phyloP scores from a whole-genome alignment of 2,329 filamentous ascomycete genomes.

The Eutypella sp. region DNA sequence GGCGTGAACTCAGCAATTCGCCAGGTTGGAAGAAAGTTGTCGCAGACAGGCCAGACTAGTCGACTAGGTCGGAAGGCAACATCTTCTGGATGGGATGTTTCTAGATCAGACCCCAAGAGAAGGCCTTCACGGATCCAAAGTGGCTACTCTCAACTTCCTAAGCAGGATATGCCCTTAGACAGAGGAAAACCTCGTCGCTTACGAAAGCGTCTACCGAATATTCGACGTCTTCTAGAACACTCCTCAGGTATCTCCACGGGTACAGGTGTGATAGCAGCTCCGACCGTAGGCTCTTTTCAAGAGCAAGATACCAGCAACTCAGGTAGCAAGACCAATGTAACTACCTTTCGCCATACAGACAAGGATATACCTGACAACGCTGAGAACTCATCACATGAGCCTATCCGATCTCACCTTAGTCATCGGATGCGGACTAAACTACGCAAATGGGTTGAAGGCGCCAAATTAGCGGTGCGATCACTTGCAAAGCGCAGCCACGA shows the following conservation, averaged over 20 bases:
- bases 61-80: neutral
- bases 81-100: neutral
- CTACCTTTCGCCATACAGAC: neutral
- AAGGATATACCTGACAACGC: neutral
- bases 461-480: neutral
- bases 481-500: neutral
- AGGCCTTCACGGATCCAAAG: slow-evolving; percentile 2
- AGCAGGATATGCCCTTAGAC: slow-evolving; percentile 3
- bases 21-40: slow-evolving; percentile 9
- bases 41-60: slow-evolving; percentile 3
- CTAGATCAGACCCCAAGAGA: slow-evolving; percentile 2
- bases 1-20: slow-evolving; percentile 12
- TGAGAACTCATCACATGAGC: neutral
- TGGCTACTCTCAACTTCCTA: slow-evolving; percentile 5
- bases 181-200: slow-evolving; percentile 14
- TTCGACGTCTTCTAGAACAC: slow-evolving; percentile 17
- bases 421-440: neutral
- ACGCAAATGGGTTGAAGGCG: neutral
- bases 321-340: neutral
- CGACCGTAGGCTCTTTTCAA: neutral
- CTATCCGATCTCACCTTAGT: neutral
- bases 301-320: too few relatives aligned
- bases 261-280: neutral
- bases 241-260: neutral
- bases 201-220: slow-evolving; percentile 20